Conservation (phyloP, 1,139 yeast genomes). For the Geotrichum klebahnii region DNA sequence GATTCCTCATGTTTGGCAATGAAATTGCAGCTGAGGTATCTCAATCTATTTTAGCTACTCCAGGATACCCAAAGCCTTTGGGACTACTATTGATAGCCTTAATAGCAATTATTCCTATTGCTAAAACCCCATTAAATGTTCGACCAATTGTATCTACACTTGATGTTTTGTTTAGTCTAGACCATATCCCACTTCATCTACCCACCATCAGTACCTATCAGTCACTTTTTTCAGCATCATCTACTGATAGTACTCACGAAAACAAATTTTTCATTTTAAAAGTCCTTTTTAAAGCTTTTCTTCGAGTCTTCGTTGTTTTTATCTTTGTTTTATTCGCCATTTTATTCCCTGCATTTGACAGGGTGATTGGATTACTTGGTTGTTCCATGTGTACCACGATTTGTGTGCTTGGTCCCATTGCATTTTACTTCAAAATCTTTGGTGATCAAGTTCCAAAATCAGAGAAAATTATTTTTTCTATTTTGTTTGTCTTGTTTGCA, state of each 20-base stretch:
- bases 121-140: conserved; percentile 82
- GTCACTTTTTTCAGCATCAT: conserved; percentile 81
- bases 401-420: conserved; percentile 71
- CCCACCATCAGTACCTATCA: too few relatives aligned
- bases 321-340: conserved; percentile 52
- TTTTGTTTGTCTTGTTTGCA: conserved; percentile 42
- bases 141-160: conserved; percentile 78
- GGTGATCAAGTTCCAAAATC: conserved; percentile 43
- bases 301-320: conserved; percentile 43
- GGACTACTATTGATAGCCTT: conserved; percentile 61
- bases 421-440: conserved; percentile 63
- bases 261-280: conserved; percentile 11
- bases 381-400: conserved; percentile 75
- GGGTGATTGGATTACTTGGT: conserved; percentile 77
- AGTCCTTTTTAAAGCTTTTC: conserved; percentile 25
- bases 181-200: conserved; percentile 50
- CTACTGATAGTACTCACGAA: too few relatives aligned
- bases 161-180: conserved; percentile 46
- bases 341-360: conserved; percentile 70
- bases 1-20: conserved; percentile 83
- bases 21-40: conserved; percentile 76
- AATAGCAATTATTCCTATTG: conserved; percentile 78
- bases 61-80: conserved; percentile 69
- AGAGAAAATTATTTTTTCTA: conserved; percentile 44
- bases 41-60: conserved; percentile 61